Conservation (phyloP, 768 basidiomycete species). For the Suillus sp. region DNA sequence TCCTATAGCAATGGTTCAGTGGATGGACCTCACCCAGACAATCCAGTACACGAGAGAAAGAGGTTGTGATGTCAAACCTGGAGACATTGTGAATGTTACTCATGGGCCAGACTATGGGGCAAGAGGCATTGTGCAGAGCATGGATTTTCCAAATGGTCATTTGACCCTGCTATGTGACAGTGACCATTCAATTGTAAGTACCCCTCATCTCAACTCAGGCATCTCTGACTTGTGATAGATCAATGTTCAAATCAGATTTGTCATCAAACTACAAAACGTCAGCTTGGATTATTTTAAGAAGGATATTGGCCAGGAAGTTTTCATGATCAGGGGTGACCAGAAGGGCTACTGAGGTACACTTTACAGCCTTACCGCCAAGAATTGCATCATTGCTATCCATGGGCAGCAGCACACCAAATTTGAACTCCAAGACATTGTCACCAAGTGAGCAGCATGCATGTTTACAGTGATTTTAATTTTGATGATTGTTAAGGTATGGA, state of each 20-base stretch:
- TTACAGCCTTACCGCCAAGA: not conserved
- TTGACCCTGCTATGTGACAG: not conserved
- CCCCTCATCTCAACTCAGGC: too few relatives aligned
- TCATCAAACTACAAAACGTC: accelerated
- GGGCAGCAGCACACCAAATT: too few relatives aligned
- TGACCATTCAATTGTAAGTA: not conserved
- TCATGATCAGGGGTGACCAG: not conserved
- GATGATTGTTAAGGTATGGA: not conserved
- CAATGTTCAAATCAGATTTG: not conserved
- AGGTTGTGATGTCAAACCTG: not conserved
- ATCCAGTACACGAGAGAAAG: not conserved
- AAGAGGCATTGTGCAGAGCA: not conserved
- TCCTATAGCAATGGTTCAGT: not conserved
- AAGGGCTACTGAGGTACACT: not conserved
- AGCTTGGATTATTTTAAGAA: not conserved
- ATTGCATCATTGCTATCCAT: too few relatives aligned
- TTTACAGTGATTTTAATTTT: too few relatives aligned
- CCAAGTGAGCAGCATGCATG: too few relatives aligned
- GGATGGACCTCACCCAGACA: not conserved
- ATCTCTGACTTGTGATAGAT: not conserved
- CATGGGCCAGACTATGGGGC: not conserved
- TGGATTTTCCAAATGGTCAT: not conserved
- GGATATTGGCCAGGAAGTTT: not conserved
- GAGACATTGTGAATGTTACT: not conserved
- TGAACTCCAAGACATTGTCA: too few relatives aligned